Evolutionary conservation across 306 rosid species (phyloP).

Genomic region (Prosopis cineraria): DNA sequence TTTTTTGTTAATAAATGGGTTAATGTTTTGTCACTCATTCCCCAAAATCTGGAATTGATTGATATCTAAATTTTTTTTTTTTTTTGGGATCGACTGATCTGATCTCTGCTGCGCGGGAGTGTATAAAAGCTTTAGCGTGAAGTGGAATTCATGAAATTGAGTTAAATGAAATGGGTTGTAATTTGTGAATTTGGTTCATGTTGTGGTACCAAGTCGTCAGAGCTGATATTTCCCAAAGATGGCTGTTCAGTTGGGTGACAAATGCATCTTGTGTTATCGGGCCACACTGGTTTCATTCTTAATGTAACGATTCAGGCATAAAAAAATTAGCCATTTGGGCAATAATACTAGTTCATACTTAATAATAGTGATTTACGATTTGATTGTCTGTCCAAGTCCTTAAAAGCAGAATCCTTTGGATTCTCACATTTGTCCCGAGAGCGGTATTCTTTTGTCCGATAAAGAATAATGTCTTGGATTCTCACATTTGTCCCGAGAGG

Average conservation of each 20-base stretch:
- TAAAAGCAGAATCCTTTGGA: not conserved
- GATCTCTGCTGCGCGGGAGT: slow-evolving; percentile 16
- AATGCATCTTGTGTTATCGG: not conserved
- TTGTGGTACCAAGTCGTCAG: not conserved
- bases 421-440: not conserved
- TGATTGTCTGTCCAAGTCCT: not conserved
- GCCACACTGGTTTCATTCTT: not conserved
- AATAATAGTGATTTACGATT: not conserved
- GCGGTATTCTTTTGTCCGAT: not conserved
- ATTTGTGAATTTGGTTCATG: slow-evolving; percentile 5
- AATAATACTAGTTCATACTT: not conserved
- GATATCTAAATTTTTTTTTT: slow-evolving; percentile 19
- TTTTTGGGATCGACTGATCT: not conserved
- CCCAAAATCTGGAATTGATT: not conserved
- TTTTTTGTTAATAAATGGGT: not conserved
- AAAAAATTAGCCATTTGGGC: not conserved
- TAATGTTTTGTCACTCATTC: not conserved
- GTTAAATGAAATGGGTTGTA: slow-evolving; percentile 13
- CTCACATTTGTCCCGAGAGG: not conserved
- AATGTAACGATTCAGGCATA: not conserved
- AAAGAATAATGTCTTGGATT: not conserved
- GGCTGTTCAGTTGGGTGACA: not conserved
- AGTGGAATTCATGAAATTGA: slow-evolving; percentile 5
- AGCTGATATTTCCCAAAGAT: slow-evolving; percentile 5
- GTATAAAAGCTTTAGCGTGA: not conserved